Conservation (phyloP, 1,139 yeast genomes). For the Yamadazyma diddensiae region DNA sequence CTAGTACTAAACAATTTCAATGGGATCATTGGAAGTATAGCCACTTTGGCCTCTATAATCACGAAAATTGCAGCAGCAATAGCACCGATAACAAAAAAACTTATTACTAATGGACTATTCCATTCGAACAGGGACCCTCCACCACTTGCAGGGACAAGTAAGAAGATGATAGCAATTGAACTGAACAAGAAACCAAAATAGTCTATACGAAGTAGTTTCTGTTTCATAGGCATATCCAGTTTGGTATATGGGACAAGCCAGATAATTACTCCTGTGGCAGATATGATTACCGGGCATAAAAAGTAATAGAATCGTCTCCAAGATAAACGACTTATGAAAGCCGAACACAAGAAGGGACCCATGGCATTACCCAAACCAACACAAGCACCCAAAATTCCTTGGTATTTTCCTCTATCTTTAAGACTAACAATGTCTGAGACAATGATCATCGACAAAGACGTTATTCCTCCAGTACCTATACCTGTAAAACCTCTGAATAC, state of each 20-base stretch:
- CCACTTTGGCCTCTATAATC: slow-evolving; percentile 44
- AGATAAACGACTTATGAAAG: slow-evolving; percentile 36
- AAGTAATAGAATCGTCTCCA: slow-evolving; percentile 56
- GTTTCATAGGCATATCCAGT: too few species aligned
- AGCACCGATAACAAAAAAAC: slow-evolving; percentile 47
- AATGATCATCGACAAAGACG: slow-evolving; percentile 40
- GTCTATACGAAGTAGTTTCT: slow-evolving; percentile 44
- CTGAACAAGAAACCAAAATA: slow-evolving; percentile 46
- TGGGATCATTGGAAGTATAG: slow-evolving; percentile 58
- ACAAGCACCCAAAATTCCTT: slow-evolving; percentile 47
- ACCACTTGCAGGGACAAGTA: slow-evolving; percentile 51
- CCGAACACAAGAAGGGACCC: slow-evolving; percentile 59
- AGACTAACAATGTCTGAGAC: slow-evolving; percentile 43
- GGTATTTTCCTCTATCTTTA: slow-evolving; percentile 43
- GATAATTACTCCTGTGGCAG: too few species aligned
- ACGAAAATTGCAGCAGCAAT: slow-evolving; percentile 37
- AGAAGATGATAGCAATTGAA: slow-evolving; percentile 40
- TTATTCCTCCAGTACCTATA: slow-evolving; percentile 44
- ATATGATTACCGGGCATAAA: too few species aligned
- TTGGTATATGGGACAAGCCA: too few species aligned
- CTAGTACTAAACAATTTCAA: slow-evolving; percentile 40
- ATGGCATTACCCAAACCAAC: slow-evolving; percentile 55
- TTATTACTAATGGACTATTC: slow-evolving; percentile 46
- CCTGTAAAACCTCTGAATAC: slow-evolving; percentile 46
- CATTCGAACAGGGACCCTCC: slow-evolving; percentile 55